Evolutionary conservation across 176 grass and related monocot species (phyloP).

Genomic region (Oryza glumipatula): DNA sequence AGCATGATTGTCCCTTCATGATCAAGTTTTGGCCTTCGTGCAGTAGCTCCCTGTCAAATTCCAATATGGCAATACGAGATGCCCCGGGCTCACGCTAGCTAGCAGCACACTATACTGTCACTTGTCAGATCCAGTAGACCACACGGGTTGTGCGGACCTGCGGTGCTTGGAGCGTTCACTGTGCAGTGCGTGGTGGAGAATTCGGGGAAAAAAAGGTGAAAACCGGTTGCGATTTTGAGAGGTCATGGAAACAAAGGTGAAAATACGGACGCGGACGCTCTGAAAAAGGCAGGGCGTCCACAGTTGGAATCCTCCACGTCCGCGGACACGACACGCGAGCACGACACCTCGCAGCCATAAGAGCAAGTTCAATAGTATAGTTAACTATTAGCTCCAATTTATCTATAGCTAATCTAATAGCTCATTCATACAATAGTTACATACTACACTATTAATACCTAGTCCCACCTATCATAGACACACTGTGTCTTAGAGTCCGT

Average conservation of each 20-base stretch:
- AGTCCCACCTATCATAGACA: too few species aligned
- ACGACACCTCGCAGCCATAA: conserved; percentile 1
- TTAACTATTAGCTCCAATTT: too few species aligned
- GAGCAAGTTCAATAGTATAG: too few species aligned
- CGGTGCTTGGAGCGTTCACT: too few species aligned
- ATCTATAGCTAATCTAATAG: too few species aligned
- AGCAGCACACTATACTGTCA: neutral
- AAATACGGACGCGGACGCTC: neutral
- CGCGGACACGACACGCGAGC: conserved; percentile 23
- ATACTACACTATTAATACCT: too few species aligned
- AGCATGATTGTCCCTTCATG: neutral
- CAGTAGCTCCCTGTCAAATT: neutral
- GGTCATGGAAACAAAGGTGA: too few species aligned
- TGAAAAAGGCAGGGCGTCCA: neutral
- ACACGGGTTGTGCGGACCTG: neutral
- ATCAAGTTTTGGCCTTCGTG: neutral
- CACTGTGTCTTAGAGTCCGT: too few species aligned
- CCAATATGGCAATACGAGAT: neutral
- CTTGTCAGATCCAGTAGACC: neutral
- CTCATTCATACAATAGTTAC: too few species aligned
- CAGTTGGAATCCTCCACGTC: conserved; percentile 22
- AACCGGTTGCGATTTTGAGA: neutral
- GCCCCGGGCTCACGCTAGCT: neutral
- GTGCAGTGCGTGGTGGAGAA: too few species aligned
- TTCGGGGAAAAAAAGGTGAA: neutral